These are phyloP conservation scores for Metschnikowia drakensbergensis DNA, from an alignment of 805 yeast genomes.

Conservation along the genomic window DNA sequence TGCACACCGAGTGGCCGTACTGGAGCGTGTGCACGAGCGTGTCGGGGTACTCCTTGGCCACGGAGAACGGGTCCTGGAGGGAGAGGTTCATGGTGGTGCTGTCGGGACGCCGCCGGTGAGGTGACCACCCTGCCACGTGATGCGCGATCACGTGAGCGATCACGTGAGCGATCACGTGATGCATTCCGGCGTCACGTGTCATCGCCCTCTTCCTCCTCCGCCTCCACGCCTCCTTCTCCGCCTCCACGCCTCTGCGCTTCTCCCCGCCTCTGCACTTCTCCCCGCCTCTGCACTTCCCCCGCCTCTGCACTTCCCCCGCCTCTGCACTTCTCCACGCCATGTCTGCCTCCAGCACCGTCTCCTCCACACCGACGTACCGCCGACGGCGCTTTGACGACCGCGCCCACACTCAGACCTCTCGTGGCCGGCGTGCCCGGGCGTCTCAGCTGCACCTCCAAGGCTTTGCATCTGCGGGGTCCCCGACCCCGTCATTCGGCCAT, in stretches of 20 bases:
- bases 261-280: neutral
- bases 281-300: too few relatives aligned
- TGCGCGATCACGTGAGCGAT: too few relatives aligned
- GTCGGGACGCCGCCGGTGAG: too few relatives aligned
- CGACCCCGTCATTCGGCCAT: too few relatives aligned
- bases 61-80: constrained; percentile 84
- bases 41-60: constrained; percentile 90
- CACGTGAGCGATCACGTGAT: too few relatives aligned
- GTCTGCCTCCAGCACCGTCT: constrained; percentile 4
- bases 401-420: constrained; percentile 27
- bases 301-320: neutral
- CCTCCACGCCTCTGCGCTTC: neutral
- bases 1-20: constrained; percentile 61
- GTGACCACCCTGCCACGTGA: too few relatives aligned
- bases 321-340: neutral
- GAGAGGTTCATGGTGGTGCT: constrained; percentile 61
- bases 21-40: constrained; percentile 66
- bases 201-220: neutral
- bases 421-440: constrained; percentile 4
- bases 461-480: too few relatives aligned
- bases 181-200: too few relatives aligned
- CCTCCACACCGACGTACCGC: constrained; percentile 2
- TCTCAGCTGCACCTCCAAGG: neutral
- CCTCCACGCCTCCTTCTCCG: too few relatives aligned
- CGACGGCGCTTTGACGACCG: constrained; percentile 35